Evolutionary conservation across 1,284 basidiomycete genomes (phyloP).

Genomic region (Melampsora medusae): DNA sequence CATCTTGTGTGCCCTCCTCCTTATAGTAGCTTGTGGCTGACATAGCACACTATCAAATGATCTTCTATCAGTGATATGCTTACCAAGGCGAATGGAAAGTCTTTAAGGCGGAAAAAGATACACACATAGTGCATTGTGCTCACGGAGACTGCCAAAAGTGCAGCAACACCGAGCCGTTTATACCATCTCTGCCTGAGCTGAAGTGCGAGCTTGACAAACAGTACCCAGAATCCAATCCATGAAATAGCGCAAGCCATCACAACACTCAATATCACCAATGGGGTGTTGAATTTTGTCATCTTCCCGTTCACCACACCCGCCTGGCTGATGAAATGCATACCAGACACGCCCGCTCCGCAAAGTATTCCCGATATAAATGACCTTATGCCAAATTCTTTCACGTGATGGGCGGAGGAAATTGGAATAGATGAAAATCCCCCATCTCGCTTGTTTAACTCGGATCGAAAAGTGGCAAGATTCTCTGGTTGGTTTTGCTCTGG

Average conservation of each 20-base stretch:
- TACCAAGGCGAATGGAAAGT: too few relatives aligned
- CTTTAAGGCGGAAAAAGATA: constrained; percentile 42
- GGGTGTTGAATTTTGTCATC: constrained; percentile 55
- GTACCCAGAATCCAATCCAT: constrained; percentile 57
- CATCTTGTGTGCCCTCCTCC: constrained; percentile 46
- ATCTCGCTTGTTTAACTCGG: too few relatives aligned
- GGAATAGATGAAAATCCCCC: too few relatives aligned
- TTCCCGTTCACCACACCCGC: constrained; percentile 57
- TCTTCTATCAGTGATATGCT: constrained; percentile 16
- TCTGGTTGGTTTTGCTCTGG: too few relatives aligned
- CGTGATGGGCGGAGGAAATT: neutral
- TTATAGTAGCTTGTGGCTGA: constrained; percentile 48
- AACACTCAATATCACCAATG: constrained; percentile 56
- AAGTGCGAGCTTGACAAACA: constrained; percentile 59
- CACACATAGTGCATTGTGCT: constrained; percentile 56
- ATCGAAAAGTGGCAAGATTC: too few relatives aligned
- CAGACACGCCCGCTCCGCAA: constrained; percentile 58
- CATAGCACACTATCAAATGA: neutral
- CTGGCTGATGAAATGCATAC: constrained; percentile 60
- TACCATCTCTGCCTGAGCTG: constrained; percentile 58
- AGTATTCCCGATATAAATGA: constrained; percentile 55
- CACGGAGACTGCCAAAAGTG: constrained; percentile 56
- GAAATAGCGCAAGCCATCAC: constrained; percentile 58
- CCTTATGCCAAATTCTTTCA: constrained; percentile 1
- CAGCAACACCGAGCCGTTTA: constrained; percentile 56